phyloP scores from a whole-genome alignment of 2,329 filamentous ascomycete genomes.

The Paracorniculantispora psalliotae region DNA sequence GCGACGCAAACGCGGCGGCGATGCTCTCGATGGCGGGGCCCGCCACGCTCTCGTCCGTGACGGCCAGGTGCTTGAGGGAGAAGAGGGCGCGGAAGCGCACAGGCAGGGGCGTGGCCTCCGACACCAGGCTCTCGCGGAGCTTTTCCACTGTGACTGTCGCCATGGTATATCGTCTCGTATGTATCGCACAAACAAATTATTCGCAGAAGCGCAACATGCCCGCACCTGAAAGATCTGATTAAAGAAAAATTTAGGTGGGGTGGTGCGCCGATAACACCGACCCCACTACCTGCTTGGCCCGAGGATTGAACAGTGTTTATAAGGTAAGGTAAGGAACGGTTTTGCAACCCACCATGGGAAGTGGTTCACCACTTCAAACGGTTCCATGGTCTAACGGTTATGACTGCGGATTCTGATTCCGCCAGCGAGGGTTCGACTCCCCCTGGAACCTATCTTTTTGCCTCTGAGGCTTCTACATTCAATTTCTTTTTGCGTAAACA shows the following conservation, averaged over 20 bases:
- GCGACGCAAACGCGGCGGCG: constrained; percentile 76
- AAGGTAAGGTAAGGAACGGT: not conserved
- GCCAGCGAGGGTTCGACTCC: constrained; percentile 35
- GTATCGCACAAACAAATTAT: constrained; percentile 8
- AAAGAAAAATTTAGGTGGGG: constrained; percentile 18
- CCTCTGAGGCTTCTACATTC: not conserved
- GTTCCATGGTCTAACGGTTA: constrained; percentile 34
- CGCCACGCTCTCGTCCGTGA: constrained; percentile 56
- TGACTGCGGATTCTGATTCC: constrained; percentile 35
- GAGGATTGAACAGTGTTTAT: not conserved
- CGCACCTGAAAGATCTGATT: constrained; percentile 11
- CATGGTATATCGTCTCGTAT: constrained; percentile 17
- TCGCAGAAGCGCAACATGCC: constrained; percentile 2
- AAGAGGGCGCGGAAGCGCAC: constrained; percentile 94
- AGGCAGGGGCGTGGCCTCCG: constrained; percentile 76
- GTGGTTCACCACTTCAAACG: constrained; percentile 23
- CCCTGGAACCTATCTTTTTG: constrained; percentile 25
- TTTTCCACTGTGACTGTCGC: constrained; percentile 47
- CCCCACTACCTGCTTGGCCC: constrained; percentile 9
- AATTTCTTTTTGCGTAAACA: not conserved
- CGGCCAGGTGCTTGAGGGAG: constrained; percentile 90
- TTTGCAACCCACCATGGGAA: constrained; percentile 20
- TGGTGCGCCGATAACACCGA: constrained; percentile 18
- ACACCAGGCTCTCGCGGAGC: constrained; percentile 71
- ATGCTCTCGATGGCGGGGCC: constrained; percentile 68